These are phyloP conservation scores for Cryptococcus sp. DNA, from an alignment of 1,284 basidiomycete genomes.

Conservation along the genomic window DNA sequence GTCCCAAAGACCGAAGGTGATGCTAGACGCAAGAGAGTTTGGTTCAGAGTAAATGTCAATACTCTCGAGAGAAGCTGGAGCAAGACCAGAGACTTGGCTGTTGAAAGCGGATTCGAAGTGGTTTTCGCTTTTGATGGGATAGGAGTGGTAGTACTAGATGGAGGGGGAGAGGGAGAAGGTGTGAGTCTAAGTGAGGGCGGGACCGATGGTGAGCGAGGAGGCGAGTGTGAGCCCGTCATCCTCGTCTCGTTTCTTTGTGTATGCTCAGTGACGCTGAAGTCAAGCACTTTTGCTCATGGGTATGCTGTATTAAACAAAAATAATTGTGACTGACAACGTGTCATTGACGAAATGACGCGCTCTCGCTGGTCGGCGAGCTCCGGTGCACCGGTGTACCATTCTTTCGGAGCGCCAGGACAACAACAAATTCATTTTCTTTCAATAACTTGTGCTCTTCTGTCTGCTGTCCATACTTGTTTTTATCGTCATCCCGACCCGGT, in stretches of 20 bases:
- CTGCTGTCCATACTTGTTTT: too few species aligned
- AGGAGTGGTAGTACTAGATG: background rate
- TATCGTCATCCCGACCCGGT: too few species aligned
- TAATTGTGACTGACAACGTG: too few species aligned
- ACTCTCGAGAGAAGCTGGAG: constrained; percentile 82
- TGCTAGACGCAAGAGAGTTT: constrained; percentile 75
- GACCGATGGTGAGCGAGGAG: background rate
- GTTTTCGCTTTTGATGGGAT: constrained; percentile 1
- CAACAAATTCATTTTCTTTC: too few species aligned
- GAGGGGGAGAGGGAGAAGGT: background rate
- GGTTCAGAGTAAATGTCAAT: constrained; percentile 86
- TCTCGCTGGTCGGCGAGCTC: too few species aligned
- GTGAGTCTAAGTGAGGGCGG: background rate
- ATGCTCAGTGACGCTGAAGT: too few species aligned
- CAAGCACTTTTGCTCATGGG: background rate
- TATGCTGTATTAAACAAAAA: too few species aligned
- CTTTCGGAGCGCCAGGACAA: too few species aligned
- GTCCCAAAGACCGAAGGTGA: constrained; percentile 84
- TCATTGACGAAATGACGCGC: too few species aligned
- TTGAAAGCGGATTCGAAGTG: constrained; percentile 21
- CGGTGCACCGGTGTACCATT: too few species aligned
- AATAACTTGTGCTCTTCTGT: too few species aligned
- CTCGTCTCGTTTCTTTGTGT: background rate
- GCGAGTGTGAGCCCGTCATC: background rate
- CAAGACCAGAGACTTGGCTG: constrained; percentile 75